phyloP scores from a whole-genome alignment of 2,329 filamentous ascomycete genomes.

The Microcyclosporella mali region DNA sequence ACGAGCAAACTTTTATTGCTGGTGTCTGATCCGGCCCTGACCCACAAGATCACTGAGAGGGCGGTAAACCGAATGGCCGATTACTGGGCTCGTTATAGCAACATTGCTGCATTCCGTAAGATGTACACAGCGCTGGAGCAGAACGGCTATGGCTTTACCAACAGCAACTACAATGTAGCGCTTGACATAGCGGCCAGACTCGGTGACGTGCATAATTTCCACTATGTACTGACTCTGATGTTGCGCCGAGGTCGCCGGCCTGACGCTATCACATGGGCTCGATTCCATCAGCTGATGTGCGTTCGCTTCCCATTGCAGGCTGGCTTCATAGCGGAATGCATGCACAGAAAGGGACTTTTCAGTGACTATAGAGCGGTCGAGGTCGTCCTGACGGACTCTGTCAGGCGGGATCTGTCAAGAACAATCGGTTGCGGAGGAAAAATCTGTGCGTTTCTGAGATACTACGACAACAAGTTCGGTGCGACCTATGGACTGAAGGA shows the following conservation, averaged over 20 bases:
- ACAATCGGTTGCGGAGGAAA: constrained; percentile 12
- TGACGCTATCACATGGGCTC: constrained; percentile 20
- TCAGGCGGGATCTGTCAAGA: constrained; percentile 11
- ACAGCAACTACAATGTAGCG: constrained; percentile 19
- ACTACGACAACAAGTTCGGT: constrained; percentile 14
- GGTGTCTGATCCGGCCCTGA: constrained; percentile 8
- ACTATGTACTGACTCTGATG: constrained; percentile 23
- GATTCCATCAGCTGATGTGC: constrained; percentile 21
- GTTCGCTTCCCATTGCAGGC: constrained; percentile 8
- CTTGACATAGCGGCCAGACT: constrained; percentile 19
- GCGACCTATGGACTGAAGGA: constrained; percentile 3
- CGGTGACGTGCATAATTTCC: constrained; percentile 26
- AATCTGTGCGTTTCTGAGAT: constrained; percentile 15
- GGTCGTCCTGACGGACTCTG: constrained; percentile 6
- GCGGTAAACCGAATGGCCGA: constrained; percentile 18
- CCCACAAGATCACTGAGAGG: constrained; percentile 11
- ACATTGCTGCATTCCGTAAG: constrained; percentile 14
- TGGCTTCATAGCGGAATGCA: constrained; percentile 12
- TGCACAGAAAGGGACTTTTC: constrained; percentile 23
- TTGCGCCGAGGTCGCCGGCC: constrained; percentile 13
- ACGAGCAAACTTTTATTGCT: constrained; percentile 14
- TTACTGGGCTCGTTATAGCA: constrained; percentile 18
- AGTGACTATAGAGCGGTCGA: constrained; percentile 8
- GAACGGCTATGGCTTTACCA: constrained; percentile 9
- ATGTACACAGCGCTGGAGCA: constrained; percentile 17